These are phyloP conservation scores for Aeminium ludgeri DNA, from an alignment of 495 filamentous ascomycete genomes.

Conservation along the genomic window DNA sequence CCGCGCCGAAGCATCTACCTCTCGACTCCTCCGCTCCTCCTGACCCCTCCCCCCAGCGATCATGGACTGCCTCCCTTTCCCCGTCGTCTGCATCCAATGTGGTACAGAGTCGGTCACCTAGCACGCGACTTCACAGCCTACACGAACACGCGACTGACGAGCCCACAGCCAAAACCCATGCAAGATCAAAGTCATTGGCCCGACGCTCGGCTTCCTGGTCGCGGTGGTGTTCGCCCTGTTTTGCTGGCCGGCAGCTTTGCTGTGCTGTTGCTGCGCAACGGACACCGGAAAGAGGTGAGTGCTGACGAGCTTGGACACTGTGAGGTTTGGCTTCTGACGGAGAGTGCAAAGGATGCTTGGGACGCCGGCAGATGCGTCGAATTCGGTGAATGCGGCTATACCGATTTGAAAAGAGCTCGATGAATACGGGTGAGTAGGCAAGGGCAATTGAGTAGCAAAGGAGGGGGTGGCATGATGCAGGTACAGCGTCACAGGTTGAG, in stretches of 20 bases:
- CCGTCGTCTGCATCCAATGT: background rate
- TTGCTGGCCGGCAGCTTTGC: conserved; percentile 7
- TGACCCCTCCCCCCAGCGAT: no score
- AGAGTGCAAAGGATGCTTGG: conserved; percentile 1
- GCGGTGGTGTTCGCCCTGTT: conserved; percentile 5
- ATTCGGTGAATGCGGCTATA: conserved; percentile 1
- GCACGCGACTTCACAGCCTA: no score
- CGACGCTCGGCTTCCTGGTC: conserved; percentile 3
- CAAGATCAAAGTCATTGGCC: conserved; percentile 6
- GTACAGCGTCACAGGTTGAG: no score
- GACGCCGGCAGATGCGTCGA: conserved; percentile 1
- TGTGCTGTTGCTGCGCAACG: conserved; percentile 8
- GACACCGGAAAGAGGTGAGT: conserved; percentile 7
- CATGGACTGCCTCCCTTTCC: background rate
- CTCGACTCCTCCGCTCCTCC: no score
- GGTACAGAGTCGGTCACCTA: background rate
- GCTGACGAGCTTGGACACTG: background rate
- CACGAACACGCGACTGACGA: no score
- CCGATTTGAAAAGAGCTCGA: no score
- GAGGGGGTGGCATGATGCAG: no score
- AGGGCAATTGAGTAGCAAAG: no score
- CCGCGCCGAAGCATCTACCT: no score
- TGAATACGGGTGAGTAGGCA: no score
- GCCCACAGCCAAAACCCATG: conserved; percentile 4
- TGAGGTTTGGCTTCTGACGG: background rate